Evolutionary conservation across 2,329 filamentous ascomycete species (phyloP), one percentile per base, ranked within the genome.

Genomic region (Colletotrichum acutatum): DNA sequence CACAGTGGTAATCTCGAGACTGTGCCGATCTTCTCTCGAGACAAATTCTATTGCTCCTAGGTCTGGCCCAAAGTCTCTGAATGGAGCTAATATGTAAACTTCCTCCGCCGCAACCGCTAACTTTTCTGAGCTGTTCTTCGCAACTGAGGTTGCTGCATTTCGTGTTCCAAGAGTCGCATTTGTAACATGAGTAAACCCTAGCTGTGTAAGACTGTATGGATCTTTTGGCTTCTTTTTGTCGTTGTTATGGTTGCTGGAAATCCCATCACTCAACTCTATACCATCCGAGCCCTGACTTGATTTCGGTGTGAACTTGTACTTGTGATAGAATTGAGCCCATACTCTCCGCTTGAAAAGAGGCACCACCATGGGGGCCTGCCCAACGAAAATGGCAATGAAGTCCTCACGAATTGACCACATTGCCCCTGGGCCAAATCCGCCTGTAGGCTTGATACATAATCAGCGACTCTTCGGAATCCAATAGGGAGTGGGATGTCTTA

Each of bases 401-500:
- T 82, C 81, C 71, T 84, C 82, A 14, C 82, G 80, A 30, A 81
- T 79, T 4, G 81, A 83, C 83, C 83, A 84, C 24, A 84, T 78
- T 0, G 82, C 82, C 7, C 52, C 69, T 2, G 69, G 69, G 3
- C 69, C 69, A 14, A 72, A 69, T 4, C 54, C 53, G 4, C 69
- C 65, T 2, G 53, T 68, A 8, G 65, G 69, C 69, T 72, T 9
- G 6, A 9, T 6, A 7, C 4, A 53, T 2, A n/a, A 61, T 30
- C 1, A 12, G 34, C 42, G 5, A 37, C 5, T 19, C 11, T 12
- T 2, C 5, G 19, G 14, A 19, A 46, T 24, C 49, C 26, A 16
- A 16, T 1, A 19, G 9, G 4, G 4, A 1, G 4, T 14, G 3
- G 0, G 16, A 42, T 14, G 32, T 76, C 77, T 60, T 72, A 79